Percentiles rank a stretch among this genome's conserved stretches.
phyloP scores from a whole-genome alignment of 129 eudicot species.

The Ambrosia artemisiifolia region DNA sequence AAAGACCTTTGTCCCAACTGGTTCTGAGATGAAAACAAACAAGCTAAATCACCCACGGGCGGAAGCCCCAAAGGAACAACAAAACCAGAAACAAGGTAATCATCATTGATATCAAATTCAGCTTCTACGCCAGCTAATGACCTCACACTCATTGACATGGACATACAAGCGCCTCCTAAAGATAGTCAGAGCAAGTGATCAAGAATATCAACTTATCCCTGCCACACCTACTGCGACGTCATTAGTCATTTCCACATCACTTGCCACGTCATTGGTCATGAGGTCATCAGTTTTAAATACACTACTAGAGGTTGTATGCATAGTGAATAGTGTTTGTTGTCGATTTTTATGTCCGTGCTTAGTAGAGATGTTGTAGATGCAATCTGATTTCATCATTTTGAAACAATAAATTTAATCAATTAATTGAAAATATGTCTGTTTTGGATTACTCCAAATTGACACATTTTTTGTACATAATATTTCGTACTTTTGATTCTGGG shows the following conservation, averaged over 20 bases:
- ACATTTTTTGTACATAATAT: no score
- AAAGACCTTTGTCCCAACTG: constrained; percentile 92
- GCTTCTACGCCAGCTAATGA: constrained; percentile 55
- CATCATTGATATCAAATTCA: constrained; percentile 60
- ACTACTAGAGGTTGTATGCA: constrained; percentile 40
- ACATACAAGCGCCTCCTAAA: constrained; percentile 54
- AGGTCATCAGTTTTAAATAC: not conserved
- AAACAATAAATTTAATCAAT: no score
- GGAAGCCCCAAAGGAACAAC: constrained; percentile 32
- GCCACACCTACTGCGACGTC: not conserved
- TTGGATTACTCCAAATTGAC: no score
- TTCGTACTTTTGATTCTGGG: not conserved
- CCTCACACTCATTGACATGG: constrained; percentile 74
- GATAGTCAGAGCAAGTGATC: constrained; percentile 46
- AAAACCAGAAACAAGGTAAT: constrained; percentile 59
- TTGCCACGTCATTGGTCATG: no score
- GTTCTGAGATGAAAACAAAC: constrained; percentile 90
- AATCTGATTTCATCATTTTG: no score
- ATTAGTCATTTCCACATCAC: no score
- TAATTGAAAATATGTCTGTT: no score
- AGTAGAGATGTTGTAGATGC: no score
- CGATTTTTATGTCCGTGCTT: constrained; percentile 15
- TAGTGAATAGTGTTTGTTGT: constrained; percentile 21
- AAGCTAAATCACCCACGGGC: constrained; percentile 41
- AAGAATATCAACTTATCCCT: not conserved